Base-by-base conservation (phyloP, 139 green algal genomes). In the Chlorella ohadii region DNA sequence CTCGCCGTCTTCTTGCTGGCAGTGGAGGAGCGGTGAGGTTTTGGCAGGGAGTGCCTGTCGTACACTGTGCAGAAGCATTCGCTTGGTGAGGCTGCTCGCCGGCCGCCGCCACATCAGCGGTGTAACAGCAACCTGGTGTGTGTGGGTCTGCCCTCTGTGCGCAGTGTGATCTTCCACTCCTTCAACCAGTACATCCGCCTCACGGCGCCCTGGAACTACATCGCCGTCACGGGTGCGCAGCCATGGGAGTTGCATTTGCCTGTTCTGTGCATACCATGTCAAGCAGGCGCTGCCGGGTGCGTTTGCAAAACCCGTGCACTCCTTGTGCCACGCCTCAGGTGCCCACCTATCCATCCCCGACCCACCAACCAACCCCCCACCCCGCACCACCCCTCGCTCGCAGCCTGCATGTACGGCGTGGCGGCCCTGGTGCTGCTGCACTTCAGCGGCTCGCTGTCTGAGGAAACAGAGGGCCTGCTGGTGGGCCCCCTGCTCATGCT, bases 131-230 rank as follows among this genome's bases (percentile, higher is more conserved):
- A n/a, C n/a, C n/a, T n/a, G n/a, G n/a, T n/a, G n/a, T n/a, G n/a
- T n/a, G n/a, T n/a, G n/a, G n/a, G n/a, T n/a, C n/a, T n/a, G n/a
- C n/a, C n/a, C n/a, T n/a, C 44, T 51, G 44, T 51, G 44, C 44
- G 51, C 51, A 59, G 51, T 13, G 93, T 99, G 7, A 72, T 99
- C 13, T 98, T 99, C 87, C 85, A 91, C 79, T 92, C 92, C 1
- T 98, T 98, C 83, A 90, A 90, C 1, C 92, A 97, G 86, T 99
- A 98, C 92, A 96, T 99, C 86, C 84, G 90, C 79, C 87, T 99
- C 38, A 91, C 89, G 0, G 85, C 94, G 28, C 96, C 97, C 38
- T 98, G 93, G 92, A 97, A 92, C 90, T 98, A 96, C 88, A 38
- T 98, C 1, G 85, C 92, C 0, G 91, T 99, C 57, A 97, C 96